Conservation (phyloP, 2,329 filamentous ascomycete species). For the Scedosporium apiospermum region DNA sequence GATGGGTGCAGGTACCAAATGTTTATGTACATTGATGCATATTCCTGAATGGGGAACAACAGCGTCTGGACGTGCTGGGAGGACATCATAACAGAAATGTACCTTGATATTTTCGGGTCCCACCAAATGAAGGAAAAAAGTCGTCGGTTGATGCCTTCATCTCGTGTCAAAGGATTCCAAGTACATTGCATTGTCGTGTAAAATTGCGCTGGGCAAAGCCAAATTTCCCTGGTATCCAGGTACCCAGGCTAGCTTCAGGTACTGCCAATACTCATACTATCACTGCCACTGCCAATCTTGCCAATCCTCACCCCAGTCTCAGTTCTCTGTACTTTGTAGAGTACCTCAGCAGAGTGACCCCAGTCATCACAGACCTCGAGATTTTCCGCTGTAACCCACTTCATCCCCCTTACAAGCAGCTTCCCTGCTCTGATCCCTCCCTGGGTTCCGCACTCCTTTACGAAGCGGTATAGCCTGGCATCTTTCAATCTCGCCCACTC, state of each 20-base stretch:
- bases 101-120: too few species aligned
- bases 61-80: too few species aligned
- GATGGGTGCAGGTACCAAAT: not conserved
- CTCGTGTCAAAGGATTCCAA: not conserved
- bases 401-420: not conserved
- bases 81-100: too few species aligned
- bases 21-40: not conserved
- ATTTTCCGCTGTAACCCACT: slow-evolving; percentile 3
- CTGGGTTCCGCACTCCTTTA: not conserved
- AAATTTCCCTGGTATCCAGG: not conserved
- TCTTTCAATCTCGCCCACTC: not conserved
- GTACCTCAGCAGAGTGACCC: not conserved
- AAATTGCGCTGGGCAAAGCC: not conserved
- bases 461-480: not conserved
- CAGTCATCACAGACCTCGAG: slow-evolving; percentile 2
- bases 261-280: not conserved
- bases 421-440: not conserved
- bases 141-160: not conserved
- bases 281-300: too few species aligned
- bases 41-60: too few species aligned
- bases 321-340: too few species aligned
- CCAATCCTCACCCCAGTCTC: not conserved
- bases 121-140: too few species aligned
- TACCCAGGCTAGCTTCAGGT: not conserved
- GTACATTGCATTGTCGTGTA: not conserved